Evolutionary conservation across 495 filamentous ascomycete species (phyloP), one percentile per base, ranked within the genome.

Genomic region (Amorphotheca resinae): DNA sequence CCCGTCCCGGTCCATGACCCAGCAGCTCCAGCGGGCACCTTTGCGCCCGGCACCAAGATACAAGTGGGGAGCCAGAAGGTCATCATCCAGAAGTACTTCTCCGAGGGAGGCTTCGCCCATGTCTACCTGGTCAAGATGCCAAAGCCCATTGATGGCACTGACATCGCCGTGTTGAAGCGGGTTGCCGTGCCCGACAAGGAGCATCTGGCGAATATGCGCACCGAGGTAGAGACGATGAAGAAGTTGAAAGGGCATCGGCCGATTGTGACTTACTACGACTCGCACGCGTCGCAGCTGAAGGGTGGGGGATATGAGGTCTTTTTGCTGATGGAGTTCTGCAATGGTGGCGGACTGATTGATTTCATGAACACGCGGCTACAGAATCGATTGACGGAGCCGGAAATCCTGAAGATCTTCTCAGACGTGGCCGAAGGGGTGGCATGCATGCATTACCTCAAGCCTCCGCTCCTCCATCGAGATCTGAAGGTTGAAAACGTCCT

Each of bases 211-310:
- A 87, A 79, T 60, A 95, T 96, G 91, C 81, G 93, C 57, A 96
- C 82, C 45, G 91, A 98, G 70, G 91, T 96, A 41, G 91, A 98
- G 65, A 98, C 91, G 15, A 98, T 98, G 91, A 98, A 98, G 76
- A 85, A 88, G 56, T 68, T 98, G 46, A 93, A 93, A 70, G 93
- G 93, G 25, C 91, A 95, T 67, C 78, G 76, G 40, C 82, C 91
- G 50, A 95, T 98, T 57, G 91, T 98, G 53, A 94, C 81, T 38
- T 98, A 98, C 62, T 85, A 96, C 60, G 91, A 98, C 67, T 95
- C 87, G 41, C 91, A 98, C 65, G 91, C 91, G 20, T 93, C 85
- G 1, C 87, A 95, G 62, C 68, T 95, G 46, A 79, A 83, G 48
- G 87, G 83, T 26, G 87, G 87, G 32, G 91, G 91, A 25, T 98